These are phyloP conservation scores for Termitomyces sp. DNA, from an alignment of 768 basidiomycete genomes.

Conservation along the genomic window DNA sequence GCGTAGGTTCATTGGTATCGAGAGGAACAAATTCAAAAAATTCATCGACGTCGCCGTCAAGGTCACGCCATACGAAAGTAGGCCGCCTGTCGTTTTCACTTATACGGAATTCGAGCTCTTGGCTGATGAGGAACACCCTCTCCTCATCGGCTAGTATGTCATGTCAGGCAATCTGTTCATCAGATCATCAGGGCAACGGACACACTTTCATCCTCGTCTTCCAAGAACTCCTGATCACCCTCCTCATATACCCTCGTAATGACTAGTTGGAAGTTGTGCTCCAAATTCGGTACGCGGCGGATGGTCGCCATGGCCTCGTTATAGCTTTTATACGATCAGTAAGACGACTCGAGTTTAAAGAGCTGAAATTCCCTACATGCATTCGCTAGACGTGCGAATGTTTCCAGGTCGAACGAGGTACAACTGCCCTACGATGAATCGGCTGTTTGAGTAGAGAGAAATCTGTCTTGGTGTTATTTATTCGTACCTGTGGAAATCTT, in stretches of 20 bases:
- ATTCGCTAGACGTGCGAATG: conserved; percentile 88
- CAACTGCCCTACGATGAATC: conserved; percentile 51
- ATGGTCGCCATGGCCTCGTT: conserved; percentile 95
- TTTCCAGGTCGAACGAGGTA: conserved; percentile 89
- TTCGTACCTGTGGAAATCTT: conserved; percentile 73
- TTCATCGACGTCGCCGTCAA: conserved; percentile 88
- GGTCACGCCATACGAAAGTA: conserved; percentile 87
- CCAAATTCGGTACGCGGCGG: conserved; percentile 71
- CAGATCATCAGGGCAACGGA: conserved; percentile 2
- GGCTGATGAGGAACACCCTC: conserved; percentile 84
- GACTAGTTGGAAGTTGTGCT: conserved; percentile 84
- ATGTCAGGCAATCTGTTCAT: not conserved
- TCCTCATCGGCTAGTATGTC: conserved; percentile 79
- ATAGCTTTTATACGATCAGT: conserved; percentile 48
- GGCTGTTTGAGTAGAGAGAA: conserved; percentile 1
- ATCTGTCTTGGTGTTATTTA: not conserved
- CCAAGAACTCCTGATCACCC: conserved; percentile 89
- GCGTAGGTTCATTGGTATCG: conserved; percentile 73
- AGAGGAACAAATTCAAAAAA: conserved; percentile 89
- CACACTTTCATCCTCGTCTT: conserved; percentile 86
- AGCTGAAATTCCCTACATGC: conserved; percentile 69
- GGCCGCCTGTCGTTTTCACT: conserved; percentile 71
- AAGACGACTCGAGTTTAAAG: not conserved
- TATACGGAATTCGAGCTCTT: conserved; percentile 82
- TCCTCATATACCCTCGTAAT: conserved; percentile 97